Evolutionary conservation across 768 basidiomycete genomes (phyloP), one percentile per base, ranked within the genome.

Genomic region (Lentinula edodes): DNA sequence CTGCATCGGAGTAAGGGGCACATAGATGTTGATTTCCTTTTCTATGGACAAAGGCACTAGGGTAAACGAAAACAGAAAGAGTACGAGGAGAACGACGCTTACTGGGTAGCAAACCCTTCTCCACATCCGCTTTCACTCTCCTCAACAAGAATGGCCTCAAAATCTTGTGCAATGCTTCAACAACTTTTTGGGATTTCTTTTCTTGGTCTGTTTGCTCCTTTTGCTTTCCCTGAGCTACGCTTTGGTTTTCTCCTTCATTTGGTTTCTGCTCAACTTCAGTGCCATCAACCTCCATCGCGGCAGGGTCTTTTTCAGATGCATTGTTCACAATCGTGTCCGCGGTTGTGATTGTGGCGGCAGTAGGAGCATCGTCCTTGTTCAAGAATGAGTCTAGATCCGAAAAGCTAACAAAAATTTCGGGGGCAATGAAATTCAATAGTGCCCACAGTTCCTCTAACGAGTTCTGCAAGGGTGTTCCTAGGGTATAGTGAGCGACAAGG

Each of bases 11-110:
- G 94, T 90, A 62, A 98, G 83, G 55, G 95, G 95, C 55, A 99
- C 91, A 62, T 98, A 99, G 48, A 98, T 93, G 68, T 98, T 99
- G 72, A 98, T 95, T 69, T 98, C 97, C 78, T 98, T 98, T 77
- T 98, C 91, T 93, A 66, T 54, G 28, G 48, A 50, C 58, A 60
- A 61, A 20, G 57, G 3, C 18, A 58, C 9, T 23, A 10, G 13
- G 23, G n/a, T 28, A 39, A 65, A 48, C 59, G 36, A 48, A 3
- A 56, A 12, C 1, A 32, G 15, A 55, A 52, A 16, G 65, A n/a
- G 16, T 69, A 60, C 28, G 39, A 51, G 13, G n/a, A 32, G 46
- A 16, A 51, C 68, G 43, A 16, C 6, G 20, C 83, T 58, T 72
- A 90, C 92, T 98, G 1, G 96, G 97, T 63, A 98, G 72, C 48